phyloP scores from a whole-genome alignment of 2,329 filamentous ascomycete species.

The Fusarium guadeloupense region DNA sequence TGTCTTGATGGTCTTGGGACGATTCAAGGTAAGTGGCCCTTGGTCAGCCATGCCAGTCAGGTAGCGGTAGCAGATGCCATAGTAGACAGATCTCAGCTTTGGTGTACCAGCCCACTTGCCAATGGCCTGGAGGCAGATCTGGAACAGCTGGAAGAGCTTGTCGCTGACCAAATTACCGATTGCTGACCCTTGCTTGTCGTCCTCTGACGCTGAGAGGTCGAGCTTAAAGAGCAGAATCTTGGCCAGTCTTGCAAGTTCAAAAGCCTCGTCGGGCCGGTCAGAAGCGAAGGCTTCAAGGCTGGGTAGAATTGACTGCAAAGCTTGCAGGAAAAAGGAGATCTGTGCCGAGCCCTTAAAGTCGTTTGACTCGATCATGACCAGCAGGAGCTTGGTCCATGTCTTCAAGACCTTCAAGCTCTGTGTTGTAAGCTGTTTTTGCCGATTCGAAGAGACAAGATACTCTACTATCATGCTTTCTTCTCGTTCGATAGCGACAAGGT shows the following conservation, averaged over 20 bases:
- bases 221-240: conserved; percentile 77
- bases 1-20: conserved; percentile 74
- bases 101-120: conserved; percentile 76
- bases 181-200: conserved; percentile 55
- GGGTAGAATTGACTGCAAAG: conserved; percentile 86
- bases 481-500: conserved; percentile 60
- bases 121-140: conserved; percentile 82
- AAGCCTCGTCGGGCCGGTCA: conserved; percentile 73
- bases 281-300: conserved; percentile 82
- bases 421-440: conserved; percentile 64
- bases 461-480: conserved; percentile 70
- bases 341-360: conserved; percentile 78
- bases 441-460: conserved; percentile 71
- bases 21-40: conserved; percentile 57
- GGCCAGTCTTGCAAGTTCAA: conserved; percentile 80
- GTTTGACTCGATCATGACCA: conserved; percentile 83
- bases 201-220: conserved; percentile 60
- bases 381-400: conserved; percentile 85
- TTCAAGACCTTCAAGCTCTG: conserved; percentile 74
- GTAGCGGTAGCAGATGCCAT: conserved; percentile 90
- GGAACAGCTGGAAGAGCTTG: conserved; percentile 90
- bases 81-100: conserved; percentile 83
- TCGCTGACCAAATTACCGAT: conserved; percentile 82
- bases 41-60: conserved; percentile 73
- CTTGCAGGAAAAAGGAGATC: conserved; percentile 83